Percentiles rank a stretch among this genome's conserved stretches.
phyloP scores from a whole-genome alignment of 352 stramenopile genomes.

The Stramenopiles sp. region DNA sequence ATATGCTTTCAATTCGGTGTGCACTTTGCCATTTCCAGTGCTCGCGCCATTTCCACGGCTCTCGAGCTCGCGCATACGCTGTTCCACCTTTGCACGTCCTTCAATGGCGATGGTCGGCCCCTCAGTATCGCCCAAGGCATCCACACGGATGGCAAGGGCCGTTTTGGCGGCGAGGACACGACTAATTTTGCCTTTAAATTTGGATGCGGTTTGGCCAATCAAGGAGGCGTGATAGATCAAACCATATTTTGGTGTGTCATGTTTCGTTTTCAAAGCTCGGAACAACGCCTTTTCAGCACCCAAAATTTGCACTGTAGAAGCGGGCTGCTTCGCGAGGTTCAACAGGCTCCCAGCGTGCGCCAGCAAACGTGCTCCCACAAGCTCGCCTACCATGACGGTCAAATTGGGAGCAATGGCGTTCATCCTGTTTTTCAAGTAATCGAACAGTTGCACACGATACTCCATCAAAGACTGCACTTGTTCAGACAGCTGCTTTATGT shows the following conservation, averaged over 20 bases:
- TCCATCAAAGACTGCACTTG: conserved; percentile 66
- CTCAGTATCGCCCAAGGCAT: conserved; percentile 88
- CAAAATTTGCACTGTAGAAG: conserved; percentile 94
- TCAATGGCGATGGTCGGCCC: conserved; percentile 85
- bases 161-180: conserved; percentile 95
- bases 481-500: conserved; percentile 77
- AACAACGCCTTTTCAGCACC: conserved; percentile 99
- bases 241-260: conserved; percentile 98
- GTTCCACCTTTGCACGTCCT: conserved; percentile 92
- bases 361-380: conserved; percentile 95
- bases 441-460: conserved; percentile 86
- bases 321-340: conserved; percentile 98
- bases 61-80: conserved; percentile 86
- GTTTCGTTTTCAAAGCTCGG: conserved; percentile 98
- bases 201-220: conserved; percentile 93
- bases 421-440: conserved; percentile 99
- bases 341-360: conserved; percentile 95
- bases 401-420: conserved; percentile 98
- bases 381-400: conserved; percentile 94
- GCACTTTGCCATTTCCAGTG: conserved; percentile 62
- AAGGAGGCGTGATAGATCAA: conserved; percentile 99
- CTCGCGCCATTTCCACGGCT: conserved; percentile 59
- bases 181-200: conserved; percentile 99
- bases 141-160: conserved; percentile 91
- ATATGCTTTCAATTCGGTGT: conserved; percentile 69